Percentiles rank a stretch among this genome's conserved stretches.
Conservation (phyloP, 2,329 filamentous ascomycete species). For the Penicillium capsulatum region DNA sequence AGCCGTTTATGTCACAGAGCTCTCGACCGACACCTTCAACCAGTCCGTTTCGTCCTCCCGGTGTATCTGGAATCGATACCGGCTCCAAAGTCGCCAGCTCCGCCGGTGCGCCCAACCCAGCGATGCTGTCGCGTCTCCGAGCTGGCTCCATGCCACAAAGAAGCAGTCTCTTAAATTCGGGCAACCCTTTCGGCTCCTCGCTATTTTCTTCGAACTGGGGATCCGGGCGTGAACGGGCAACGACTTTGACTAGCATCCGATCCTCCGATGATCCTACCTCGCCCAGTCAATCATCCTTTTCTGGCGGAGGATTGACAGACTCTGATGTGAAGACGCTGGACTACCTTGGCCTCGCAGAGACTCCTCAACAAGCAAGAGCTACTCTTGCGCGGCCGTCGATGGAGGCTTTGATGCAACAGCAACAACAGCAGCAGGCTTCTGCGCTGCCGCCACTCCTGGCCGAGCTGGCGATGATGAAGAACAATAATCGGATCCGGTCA, state of each 20-base stretch:
- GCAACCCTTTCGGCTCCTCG: slow-evolving; percentile 75
- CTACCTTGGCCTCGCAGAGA: slow-evolving; percentile 91
- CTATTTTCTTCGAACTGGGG: slow-evolving; percentile 87
- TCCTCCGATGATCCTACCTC: slow-evolving; percentile 85
- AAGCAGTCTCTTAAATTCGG: slow-evolving; percentile 59
- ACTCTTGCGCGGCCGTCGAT: slow-evolving; percentile 62
- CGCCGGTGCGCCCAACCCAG: slow-evolving; percentile 58
- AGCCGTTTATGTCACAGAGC: slow-evolving; percentile 65
- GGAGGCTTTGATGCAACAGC: slow-evolving; percentile 49
- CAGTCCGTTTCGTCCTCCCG: slow-evolving; percentile 73
- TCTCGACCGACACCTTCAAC: slow-evolving; percentile 81
- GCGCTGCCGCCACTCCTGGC: slow-evolving; percentile 62
- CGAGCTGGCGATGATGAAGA: slow-evolving; percentile 70
- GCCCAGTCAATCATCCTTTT: slow-evolving; percentile 80
- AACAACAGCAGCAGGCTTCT: slow-evolving; percentile 46
- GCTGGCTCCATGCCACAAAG: slow-evolving; percentile 94
- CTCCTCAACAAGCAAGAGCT: slow-evolving; percentile 73
- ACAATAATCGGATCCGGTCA: slow-evolving; percentile 85
- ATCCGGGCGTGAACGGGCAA: slow-evolving; percentile 72
- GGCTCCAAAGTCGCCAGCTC: slow-evolving; percentile 38
- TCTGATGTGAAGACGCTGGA: slow-evolving; percentile 90
- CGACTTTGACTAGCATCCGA: slow-evolving; percentile 83
- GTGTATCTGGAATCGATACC: slow-evolving; percentile 39
- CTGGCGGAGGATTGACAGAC: slow-evolving; percentile 76
- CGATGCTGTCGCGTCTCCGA: slow-evolving; percentile 76